Evolutionary conservation across 176 grass and related monocot species (phyloP).

Genomic region (Tillandsia leiboldiana): DNA sequence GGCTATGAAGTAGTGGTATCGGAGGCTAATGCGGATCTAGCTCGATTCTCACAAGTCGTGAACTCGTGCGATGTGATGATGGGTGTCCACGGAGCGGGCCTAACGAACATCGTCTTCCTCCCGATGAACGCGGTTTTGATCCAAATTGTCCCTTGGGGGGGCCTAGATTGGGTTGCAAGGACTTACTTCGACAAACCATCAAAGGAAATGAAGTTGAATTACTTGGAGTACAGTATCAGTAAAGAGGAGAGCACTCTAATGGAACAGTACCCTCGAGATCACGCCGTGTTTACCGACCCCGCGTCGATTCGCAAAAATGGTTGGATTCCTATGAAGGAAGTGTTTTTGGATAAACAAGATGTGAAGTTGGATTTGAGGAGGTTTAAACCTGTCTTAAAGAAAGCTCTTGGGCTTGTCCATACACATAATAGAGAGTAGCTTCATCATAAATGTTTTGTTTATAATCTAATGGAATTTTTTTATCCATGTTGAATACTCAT

Average conservation of each 20-base stretch:
- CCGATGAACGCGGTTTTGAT: slow-evolving; percentile 53
- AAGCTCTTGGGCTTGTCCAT: slow-evolving; percentile 38
- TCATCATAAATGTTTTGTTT: too few species aligned
- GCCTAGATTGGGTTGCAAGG: slow-evolving; percentile 35
- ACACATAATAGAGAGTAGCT: slow-evolving; percentile 1
- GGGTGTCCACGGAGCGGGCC: slow-evolving; percentile 76
- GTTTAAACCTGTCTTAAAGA: slow-evolving; percentile 41
- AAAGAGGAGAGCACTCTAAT: slow-evolving; percentile 71
- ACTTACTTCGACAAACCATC: slow-evolving; percentile 53
- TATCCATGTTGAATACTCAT: too few species aligned
- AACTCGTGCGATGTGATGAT: slow-evolving; percentile 60
- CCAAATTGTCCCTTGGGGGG: slow-evolving; percentile 75
- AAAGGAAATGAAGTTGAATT: slow-evolving; percentile 45
- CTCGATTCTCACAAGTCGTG: slow-evolving; percentile 31
- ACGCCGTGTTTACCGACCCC: slow-evolving; percentile 70
- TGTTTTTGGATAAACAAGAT: slow-evolving; percentile 75
- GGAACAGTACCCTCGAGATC: slow-evolving; percentile 55
- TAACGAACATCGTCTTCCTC: slow-evolving; percentile 91
- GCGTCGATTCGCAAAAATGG: slow-evolving; percentile 46
- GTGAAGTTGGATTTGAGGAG: slow-evolving; percentile 56
- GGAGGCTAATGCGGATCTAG: slow-evolving; percentile 22
- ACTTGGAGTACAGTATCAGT: slow-evolving; percentile 68
- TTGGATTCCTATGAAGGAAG: slow-evolving; percentile 32
- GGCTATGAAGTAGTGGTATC: slow-evolving; percentile 27
- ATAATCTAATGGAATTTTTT: too few species aligned